Evolutionary conservation across 2,329 filamentous ascomycete genomes (phyloP).

Genomic region (Chaetomiaceae sp.): DNA sequence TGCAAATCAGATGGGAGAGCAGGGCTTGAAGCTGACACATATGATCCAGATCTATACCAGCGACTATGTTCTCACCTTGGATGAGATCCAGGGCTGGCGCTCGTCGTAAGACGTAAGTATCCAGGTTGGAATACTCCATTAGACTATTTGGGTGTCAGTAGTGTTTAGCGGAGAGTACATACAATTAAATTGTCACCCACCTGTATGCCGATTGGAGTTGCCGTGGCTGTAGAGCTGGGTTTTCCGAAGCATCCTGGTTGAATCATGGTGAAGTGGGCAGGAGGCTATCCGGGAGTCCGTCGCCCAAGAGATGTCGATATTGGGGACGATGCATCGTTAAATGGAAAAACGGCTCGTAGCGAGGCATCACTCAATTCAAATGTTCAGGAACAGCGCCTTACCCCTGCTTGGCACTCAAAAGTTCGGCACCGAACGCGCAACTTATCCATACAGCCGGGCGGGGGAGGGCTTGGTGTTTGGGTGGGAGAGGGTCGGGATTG

Average conservation of each 20-base stretch:
- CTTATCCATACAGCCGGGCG: slow-evolving; percentile 23
- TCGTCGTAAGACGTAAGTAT: background rate
- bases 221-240: too few relatives aligned
- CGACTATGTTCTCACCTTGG: slow-evolving; percentile 33
- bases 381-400: background rate
- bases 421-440: background rate
- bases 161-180: background rate
- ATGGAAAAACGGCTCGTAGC: background rate
- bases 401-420: slow-evolving; percentile 1
- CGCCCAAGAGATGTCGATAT: background rate
- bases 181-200: background rate
- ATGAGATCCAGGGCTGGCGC: slow-evolving; percentile 34
- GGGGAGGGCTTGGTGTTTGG: background rate
- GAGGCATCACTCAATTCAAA: background rate
- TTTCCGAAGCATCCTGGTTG: too few relatives aligned
- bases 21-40: background rate
- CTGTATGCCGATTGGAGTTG: too few relatives aligned
- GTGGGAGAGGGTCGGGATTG: background rate
- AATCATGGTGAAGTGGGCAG: too few relatives aligned
- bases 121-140: background rate
- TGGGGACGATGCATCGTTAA: background rate
- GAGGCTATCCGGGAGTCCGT: background rate
- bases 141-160: background rate
- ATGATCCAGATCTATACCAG: slow-evolving; percentile 28
- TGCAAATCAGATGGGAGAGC: too few relatives aligned